These are phyloP conservation scores for Agaricus blazei DNA, from an alignment of 768 basidiomycete species.

Conservation along the genomic window DNA sequence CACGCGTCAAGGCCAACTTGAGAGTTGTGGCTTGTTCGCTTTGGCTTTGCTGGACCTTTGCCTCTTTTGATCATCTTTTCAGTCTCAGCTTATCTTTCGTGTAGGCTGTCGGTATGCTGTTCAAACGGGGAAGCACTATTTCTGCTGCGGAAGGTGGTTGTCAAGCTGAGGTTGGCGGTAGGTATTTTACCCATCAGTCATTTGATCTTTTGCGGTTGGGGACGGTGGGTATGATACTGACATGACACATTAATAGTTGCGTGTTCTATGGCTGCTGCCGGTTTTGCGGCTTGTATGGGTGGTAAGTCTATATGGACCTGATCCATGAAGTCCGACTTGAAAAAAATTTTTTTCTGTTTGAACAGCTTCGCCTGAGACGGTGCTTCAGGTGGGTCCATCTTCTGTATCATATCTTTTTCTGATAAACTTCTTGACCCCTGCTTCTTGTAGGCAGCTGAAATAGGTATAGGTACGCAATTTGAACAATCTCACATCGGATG, in stretches of 20 bases:
- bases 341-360: neutral
- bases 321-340: neutral
- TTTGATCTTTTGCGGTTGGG: neutral
- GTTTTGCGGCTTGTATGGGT: conserved; percentile 93
- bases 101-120: conserved; percentile 89
- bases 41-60: neutral
- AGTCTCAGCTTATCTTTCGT: neutral
- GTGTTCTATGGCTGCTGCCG: conserved; percentile 93
- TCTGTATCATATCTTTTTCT: neutral
- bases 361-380: conserved; percentile 73
- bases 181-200: conserved; percentile 12
- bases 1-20: too few species aligned
- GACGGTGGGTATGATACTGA: neutral
- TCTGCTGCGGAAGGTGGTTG: conserved; percentile 95
- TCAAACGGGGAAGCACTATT: conserved; percentile 96
- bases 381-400: conserved; percentile 52
- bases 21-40: too few species aligned
- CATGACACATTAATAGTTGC: conserved; percentile 49
- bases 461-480: conserved; percentile 66
- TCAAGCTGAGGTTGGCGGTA: conserved; percentile 92
- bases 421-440: neutral
- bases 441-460: conserved; percentile 66
- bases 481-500: neutral
- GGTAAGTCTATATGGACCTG: conserved; percentile 33
- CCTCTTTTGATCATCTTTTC: neutral